Evolutionary conservation across 371 early-diverging fungal genomes (phyloP), one percentile per base, ranked within the genome.

Genomic region (Mycotypha africana): DNA sequence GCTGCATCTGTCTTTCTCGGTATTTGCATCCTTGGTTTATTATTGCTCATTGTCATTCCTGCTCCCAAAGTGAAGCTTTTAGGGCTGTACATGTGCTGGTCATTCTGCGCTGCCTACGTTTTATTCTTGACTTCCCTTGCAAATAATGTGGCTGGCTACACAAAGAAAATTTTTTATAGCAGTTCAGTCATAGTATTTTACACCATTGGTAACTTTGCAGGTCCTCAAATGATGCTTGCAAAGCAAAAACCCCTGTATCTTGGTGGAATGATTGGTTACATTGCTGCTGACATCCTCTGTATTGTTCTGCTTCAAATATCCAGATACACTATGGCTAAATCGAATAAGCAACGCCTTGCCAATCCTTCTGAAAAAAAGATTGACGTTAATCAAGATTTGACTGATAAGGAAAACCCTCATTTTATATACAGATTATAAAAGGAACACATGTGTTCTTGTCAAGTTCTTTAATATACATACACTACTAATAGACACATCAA

Each of bases 31-130:
- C 21, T 71, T 21, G 72, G 72, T 22, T 47, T 72, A 11, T 47
- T 67, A 26, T 47, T 67, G 30, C 34, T 65, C 22, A 41, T 67
- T 16, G 62, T 58, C 11, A 67, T 71, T 25, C 72, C 72, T n/a
- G 50, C 47, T 14, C 41, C 54, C 4, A 47, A 61, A 44, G 61
- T 49, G 31, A 67, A 67, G 34, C 35, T 65, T 7, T 31, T 65
- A 26, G 65, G 65, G 35, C 47, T 71, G 8, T 65, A 65, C 42
- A 33, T 65, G 33, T 42, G 37, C 16, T 70, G 63, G 64, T 36
- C 59, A 8, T 70, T 59, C 23, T 59, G 62, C 31, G 50, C 50
- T 23, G 20, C 38, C 11, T 50, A 38, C 26, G 44, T 50, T n/a
- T 36, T 50, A 6, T 31, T 30, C 22, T 36, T 26, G 17, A 45